phyloP scores from a whole-genome alignment of 805 yeast genomes.

The Candida boidinii region DNA sequence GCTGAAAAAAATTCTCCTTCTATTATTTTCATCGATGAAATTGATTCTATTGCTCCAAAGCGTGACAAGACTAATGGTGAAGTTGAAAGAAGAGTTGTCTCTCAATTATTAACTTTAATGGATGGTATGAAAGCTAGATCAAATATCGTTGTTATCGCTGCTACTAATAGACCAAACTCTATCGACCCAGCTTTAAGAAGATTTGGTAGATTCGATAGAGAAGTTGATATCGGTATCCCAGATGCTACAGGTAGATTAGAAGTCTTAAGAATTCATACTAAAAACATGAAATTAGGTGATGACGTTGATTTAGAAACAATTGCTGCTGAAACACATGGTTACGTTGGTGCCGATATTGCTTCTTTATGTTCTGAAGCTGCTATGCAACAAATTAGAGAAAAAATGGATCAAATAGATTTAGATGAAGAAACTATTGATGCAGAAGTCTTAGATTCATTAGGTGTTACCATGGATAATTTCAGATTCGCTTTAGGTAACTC shows the following conservation, averaged over 20 bases:
- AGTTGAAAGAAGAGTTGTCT: slow-evolving; percentile 98
- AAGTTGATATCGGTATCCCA: slow-evolving; percentile 86
- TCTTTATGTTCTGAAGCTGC: slow-evolving; percentile 99
- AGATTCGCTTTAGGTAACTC: slow-evolving; percentile 96
- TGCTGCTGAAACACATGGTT: slow-evolving; percentile 98
- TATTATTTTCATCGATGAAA: slow-evolving; percentile 95
- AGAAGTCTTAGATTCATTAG: slow-evolving; percentile 89
- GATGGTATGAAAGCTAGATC: slow-evolving; percentile 99
- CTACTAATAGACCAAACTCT: slow-evolving; percentile 83
- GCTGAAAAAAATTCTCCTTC: slow-evolving; percentile 99
- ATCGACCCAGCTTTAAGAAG: slow-evolving; percentile 82
- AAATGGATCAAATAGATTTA: slow-evolving; percentile 94
- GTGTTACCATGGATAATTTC: slow-evolving; percentile 98
- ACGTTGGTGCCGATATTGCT: slow-evolving; percentile 98
- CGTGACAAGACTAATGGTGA: slow-evolving; percentile 99
- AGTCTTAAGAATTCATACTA: slow-evolving; percentile 93
- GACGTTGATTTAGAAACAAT: slow-evolving; percentile 94
- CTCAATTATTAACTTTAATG: slow-evolving; percentile 95
- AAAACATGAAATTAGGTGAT: slow-evolving; percentile 93
- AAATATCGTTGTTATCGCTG: slow-evolving; percentile 96
- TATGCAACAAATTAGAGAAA: slow-evolving; percentile 99
- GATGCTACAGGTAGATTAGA: slow-evolving; percentile 98
- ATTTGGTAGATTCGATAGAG: slow-evolving; percentile 81
- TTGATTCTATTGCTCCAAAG: slow-evolving; percentile 98
- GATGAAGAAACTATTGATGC: slow-evolving; percentile 97